Percentiles rank a stretch among this genome's conserved stretches.
phyloP scores from a whole-genome alignment of 305 asterid species.

The Solanum hybrid region DNA sequence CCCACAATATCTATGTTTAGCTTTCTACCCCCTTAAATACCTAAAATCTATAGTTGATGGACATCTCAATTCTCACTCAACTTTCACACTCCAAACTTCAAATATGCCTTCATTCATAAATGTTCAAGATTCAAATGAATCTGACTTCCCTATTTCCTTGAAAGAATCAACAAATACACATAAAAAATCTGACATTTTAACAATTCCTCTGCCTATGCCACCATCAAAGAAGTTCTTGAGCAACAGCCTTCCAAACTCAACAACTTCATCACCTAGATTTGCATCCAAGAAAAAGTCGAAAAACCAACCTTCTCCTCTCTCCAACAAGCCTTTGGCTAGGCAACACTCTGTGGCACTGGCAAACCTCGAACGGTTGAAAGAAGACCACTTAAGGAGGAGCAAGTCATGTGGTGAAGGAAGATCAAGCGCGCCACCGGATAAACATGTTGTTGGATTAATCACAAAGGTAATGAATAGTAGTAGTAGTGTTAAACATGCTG shows the following conservation, averaged over 20 bases:
- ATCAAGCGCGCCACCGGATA: constrained; percentile 40
- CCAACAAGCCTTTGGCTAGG: constrained; percentile 20
- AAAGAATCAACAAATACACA: constrained; percentile 9
- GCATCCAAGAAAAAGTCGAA: constrained; percentile 10
- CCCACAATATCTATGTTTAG: constrained; percentile 15
- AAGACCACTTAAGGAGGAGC: constrained; percentile 50
- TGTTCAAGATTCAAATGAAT: constrained; percentile 3
- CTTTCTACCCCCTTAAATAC: constrained; percentile 9
- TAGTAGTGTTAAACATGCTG: neutral
- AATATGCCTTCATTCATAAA: constrained; percentile 15
- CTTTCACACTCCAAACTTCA: neutral
- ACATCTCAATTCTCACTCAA: neutral
- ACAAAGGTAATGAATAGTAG: neutral
- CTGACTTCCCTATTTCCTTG: constrained; percentile 57
- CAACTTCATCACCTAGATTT: constrained; percentile 42
- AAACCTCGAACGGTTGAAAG: constrained; percentile 58
- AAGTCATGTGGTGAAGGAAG: constrained; percentile 80
- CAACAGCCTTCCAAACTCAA: constrained; percentile 59
- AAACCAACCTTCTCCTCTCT: constrained; percentile 24
- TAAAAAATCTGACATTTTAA: neutral
- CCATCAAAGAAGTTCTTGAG: constrained; percentile 25
- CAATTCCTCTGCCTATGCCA: neutral
- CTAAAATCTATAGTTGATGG: neutral
- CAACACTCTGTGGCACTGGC: constrained; percentile 63
- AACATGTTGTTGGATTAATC: constrained; percentile 46